Evolutionary conservation across 169 alveolate genomes (phyloP).

Genomic region (Plasmodium billcollinsi): DNA sequence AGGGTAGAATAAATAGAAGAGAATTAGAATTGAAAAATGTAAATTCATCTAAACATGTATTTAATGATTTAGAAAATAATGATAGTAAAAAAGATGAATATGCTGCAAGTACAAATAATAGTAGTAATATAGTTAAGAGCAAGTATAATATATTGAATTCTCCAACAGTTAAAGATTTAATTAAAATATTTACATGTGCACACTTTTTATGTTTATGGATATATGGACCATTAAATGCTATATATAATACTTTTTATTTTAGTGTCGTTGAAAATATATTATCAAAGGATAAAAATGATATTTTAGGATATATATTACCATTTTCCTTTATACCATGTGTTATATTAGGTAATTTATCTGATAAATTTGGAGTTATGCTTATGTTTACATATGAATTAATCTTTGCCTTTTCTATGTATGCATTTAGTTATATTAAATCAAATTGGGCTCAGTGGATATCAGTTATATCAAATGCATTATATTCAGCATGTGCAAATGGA

Average conservation of each 20-base stretch:
- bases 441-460: constrained; percentile 61
- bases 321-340: constrained; percentile 77
- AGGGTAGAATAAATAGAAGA: too few relatives aligned
- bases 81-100: not conserved
- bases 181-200: constrained; percentile 39
- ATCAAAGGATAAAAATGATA: constrained; percentile 59
- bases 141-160: constrained; percentile 12
- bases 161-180: constrained; percentile 20
- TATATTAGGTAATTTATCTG: constrained; percentile 71
- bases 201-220: constrained; percentile 76
- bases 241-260: constrained; percentile 56
- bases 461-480: constrained; percentile 72
- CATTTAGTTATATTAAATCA: constrained; percentile 35
- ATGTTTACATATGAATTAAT: constrained; percentile 76
- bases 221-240: constrained; percentile 74
- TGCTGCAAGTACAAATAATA: constrained; percentile 13
- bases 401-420: constrained; percentile 54
- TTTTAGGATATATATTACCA: constrained; percentile 72
- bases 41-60: too few relatives aligned
- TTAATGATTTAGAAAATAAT: constrained; percentile 9
- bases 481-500: constrained; percentile 77
- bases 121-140: constrained; percentile 1
- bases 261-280: constrained; percentile 70
- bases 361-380: constrained; percentile 77
- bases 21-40: too few relatives aligned